Conservation (phyloP, 306 rosid species). For the Cucurbita ficifolia region DNA sequence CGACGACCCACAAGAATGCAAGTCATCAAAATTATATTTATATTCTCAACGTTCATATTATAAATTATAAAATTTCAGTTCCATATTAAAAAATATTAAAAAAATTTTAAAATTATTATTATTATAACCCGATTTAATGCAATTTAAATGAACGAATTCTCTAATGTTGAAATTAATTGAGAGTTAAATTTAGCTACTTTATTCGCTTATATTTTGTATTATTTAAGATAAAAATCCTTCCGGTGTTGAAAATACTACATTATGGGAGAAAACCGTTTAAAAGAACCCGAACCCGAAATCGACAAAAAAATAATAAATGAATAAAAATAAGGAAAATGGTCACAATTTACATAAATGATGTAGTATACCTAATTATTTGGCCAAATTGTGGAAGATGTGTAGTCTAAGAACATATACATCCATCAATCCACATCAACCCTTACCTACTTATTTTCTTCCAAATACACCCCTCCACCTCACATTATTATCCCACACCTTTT, state of each 20-base stretch:
- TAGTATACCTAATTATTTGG: constrained; percentile 19
- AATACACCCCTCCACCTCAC: constrained; percentile 1
- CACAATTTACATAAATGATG: constrained; percentile 13
- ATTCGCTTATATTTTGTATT: too few relatives aligned
- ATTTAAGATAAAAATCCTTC: too few relatives aligned
- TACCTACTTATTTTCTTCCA: constrained; percentile 31
- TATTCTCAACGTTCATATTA: not conserved
- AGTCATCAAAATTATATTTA: not conserved
- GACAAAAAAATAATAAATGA: not conserved
- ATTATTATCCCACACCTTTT: not conserved
- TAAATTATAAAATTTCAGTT: too few relatives aligned
- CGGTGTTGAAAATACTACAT: too few relatives aligned
- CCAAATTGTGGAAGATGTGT: constrained; percentile 18
- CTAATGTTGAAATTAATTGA: too few relatives aligned
- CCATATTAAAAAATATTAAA: not conserved
- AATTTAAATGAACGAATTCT: too few relatives aligned
- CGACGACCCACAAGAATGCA: not conserved
- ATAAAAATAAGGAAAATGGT: not conserved
- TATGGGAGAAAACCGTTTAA: not conserved
- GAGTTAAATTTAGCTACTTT: too few relatives aligned
- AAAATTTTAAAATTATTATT: too few relatives aligned
- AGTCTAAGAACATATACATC: constrained; percentile 24
- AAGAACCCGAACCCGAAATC: not conserved
- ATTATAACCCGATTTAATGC: too few relatives aligned
- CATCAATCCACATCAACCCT: constrained; percentile 51